A percentile compares a stretch with the other conserved stretches of the same genome.
These are phyloP conservation scores for Moricandia moricandioides DNA, from an alignment of 345 rosid species.

Conservation along the genomic window DNA sequence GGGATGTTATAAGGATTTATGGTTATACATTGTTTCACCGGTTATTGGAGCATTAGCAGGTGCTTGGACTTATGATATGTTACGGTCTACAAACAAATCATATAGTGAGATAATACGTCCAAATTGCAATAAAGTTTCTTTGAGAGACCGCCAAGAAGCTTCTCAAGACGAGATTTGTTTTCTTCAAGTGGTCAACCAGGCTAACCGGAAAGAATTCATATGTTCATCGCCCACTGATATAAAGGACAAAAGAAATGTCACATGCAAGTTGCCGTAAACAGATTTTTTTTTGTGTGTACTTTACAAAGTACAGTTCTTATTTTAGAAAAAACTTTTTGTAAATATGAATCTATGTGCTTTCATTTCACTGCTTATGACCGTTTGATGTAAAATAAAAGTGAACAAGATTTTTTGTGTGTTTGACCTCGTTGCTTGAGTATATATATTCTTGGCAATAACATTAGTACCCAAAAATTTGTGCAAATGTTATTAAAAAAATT, in stretches of 20 bases:
- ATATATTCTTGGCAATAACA: no score
- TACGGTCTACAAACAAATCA: slow-evolving; percentile 51
- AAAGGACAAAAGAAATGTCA: slow-evolving; percentile 12
- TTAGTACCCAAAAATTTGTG: no score
- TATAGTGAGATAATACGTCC: slow-evolving; percentile 32
- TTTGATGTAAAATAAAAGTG: no score
- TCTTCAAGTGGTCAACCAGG: slow-evolving; percentile 20
- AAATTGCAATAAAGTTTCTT: slow-evolving; percentile 17
- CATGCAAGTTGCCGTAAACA: slow-evolving; percentile 24
- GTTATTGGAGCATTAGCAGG: neutral
- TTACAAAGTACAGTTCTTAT: no score
- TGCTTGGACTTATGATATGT: slow-evolving; percentile 1
- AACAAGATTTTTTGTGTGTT: no score
- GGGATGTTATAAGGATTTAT: neutral
- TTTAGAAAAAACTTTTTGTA: no score
- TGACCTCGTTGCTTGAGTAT: no score
- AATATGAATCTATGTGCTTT: no score
- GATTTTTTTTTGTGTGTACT: no score
- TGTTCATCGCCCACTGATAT: slow-evolving; percentile 28
- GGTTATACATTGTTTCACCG: neutral
- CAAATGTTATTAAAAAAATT: no score
- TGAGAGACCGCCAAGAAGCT: slow-evolving; percentile 19
- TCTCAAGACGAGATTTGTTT: slow-evolving; percentile 30
- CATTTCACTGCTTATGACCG: no score
- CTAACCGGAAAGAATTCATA: slow-evolving; percentile 19